Evolutionary conservation across 371 early-diverging fungal genomes (phyloP).

Genomic region (Batrachochytrium dendrobatidis): DNA sequence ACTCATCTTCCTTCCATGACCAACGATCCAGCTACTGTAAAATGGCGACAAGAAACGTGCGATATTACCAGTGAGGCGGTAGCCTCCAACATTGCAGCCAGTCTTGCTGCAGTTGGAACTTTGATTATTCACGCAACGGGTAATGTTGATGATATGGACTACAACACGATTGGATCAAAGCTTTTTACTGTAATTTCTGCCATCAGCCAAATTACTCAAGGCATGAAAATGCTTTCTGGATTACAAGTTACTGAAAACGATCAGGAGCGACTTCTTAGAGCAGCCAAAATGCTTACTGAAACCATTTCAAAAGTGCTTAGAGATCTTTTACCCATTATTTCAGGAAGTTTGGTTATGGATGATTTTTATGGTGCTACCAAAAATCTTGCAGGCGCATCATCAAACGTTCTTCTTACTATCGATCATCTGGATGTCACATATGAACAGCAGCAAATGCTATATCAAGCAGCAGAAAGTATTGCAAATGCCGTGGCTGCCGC

Average conservation of each 20-base stretch:
- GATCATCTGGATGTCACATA: slow-evolving; percentile 36
- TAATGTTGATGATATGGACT: slow-evolving; percentile 35
- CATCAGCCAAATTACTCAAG: slow-evolving; percentile 32
- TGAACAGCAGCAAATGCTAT: slow-evolving; percentile 29
- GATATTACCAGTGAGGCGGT: slow-evolving; percentile 38
- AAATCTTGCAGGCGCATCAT: slow-evolving; percentile 21
- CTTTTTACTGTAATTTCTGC: slow-evolving; percentile 33
- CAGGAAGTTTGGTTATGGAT: slow-evolving; percentile 23
- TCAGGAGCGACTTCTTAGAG: slow-evolving; percentile 28
- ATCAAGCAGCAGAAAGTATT: slow-evolving; percentile 30
- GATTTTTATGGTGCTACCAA: slow-evolving; percentile 22
- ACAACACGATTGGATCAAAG: slow-evolving; percentile 30
- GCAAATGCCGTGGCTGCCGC: slow-evolving; percentile 22
- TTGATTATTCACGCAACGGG: slow-evolving; percentile 35
- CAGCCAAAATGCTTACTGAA: slow-evolving; percentile 25
- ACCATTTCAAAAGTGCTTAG: slow-evolving; percentile 26
- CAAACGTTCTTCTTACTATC: slow-evolving; percentile 25
- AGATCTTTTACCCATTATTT: slow-evolving; percentile 25
- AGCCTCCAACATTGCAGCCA: slow-evolving; percentile 31
- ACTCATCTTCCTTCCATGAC: slow-evolving; percentile 35
- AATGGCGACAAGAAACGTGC: slow-evolving; percentile 43
- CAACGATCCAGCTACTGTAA: slow-evolving; percentile 31
- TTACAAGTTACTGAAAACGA: slow-evolving; percentile 18
- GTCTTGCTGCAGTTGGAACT: slow-evolving; percentile 35
- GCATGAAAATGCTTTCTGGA: slow-evolving; percentile 35